phyloP scores from a whole-genome alignment of 768 basidiomycete genomes.

The Hydnomerulius pinastri region DNA sequence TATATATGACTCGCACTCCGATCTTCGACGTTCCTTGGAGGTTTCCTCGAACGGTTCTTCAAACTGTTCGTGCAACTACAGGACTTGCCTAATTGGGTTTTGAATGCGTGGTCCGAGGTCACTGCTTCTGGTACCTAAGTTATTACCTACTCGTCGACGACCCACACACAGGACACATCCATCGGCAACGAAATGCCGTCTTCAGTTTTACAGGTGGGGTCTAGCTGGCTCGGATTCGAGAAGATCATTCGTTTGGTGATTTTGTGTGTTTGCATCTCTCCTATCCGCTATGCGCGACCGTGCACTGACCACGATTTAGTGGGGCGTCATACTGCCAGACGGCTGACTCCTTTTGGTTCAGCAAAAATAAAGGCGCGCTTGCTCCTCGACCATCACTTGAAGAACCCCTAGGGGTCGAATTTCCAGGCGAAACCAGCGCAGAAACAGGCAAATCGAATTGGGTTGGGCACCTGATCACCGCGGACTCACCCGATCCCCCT shows the following conservation, averaged over 20 bases:
- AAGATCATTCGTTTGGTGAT: constrained; percentile 47
- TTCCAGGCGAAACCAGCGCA: constrained; percentile 48
- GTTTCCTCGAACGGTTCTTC: too few relatives aligned
- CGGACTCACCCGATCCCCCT: constrained; percentile 27
- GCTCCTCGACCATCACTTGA: constrained; percentile 39
- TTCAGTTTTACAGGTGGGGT: constrained; percentile 11
- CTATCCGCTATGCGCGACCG: background rate
- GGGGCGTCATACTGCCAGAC: constrained; percentile 63
- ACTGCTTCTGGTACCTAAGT: too few relatives aligned
- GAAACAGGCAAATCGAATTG: constrained; percentile 53
- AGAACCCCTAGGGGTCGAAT: constrained; percentile 50
- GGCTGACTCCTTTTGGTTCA: constrained; percentile 18
- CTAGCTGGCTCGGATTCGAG: constrained; percentile 46
- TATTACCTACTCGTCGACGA: too few relatives aligned
- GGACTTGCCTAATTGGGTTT: too few relatives aligned
- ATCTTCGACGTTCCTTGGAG: too few relatives aligned
- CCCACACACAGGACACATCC: too few relatives aligned
- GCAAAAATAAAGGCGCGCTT: constrained; percentile 11
- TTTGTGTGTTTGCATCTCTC: constrained; percentile 44
- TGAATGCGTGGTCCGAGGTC: too few relatives aligned
- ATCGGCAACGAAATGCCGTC: too few relatives aligned
- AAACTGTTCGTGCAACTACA: too few relatives aligned
- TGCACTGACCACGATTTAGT: constrained; percentile 32
- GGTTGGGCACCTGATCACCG: constrained; percentile 54
- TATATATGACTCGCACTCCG: too few relatives aligned